Evolutionary conservation across 1,284 basidiomycete genomes (phyloP).

Genomic region (Puccinia brachypodii): DNA sequence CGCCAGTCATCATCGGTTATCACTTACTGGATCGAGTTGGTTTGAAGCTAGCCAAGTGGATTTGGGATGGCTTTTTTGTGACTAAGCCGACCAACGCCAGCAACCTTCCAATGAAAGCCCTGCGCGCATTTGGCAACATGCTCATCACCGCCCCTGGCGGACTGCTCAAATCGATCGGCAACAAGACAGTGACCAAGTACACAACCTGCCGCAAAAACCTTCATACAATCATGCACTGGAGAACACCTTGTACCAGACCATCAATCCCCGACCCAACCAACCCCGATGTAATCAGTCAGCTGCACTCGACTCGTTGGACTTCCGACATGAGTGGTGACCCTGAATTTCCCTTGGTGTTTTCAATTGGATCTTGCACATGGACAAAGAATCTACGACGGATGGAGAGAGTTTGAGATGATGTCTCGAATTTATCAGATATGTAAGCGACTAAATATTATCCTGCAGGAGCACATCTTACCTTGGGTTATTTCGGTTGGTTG

Average conservation of each 20-base stretch:
- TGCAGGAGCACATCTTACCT: neutral
- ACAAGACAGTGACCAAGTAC: conserved; percentile 47
- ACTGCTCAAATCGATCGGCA: conserved; percentile 48
- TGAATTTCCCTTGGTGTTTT: conserved; percentile 58
- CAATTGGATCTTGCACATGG: conserved; percentile 59
- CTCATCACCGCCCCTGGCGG: conserved; percentile 53
- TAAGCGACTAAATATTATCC: neutral
- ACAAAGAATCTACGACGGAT: conserved; percentile 59
- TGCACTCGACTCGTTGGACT: conserved; percentile 59
- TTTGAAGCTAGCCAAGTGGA: conserved; percentile 58
- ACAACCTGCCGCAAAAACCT: conserved; percentile 41
- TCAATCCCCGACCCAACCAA: conserved; percentile 55
- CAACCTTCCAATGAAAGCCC: conserved; percentile 54
- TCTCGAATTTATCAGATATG: conserved; percentile 58
- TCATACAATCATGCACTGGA: conserved; percentile 55
- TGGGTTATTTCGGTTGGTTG: neutral
- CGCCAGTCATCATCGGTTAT: conserved; percentile 57
- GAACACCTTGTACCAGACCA: conserved; percentile 54
- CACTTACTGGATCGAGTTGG: conserved; percentile 57
- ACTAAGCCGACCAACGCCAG: conserved; percentile 56
- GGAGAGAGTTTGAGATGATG: conserved; percentile 58
- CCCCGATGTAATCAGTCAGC: conserved; percentile 56
- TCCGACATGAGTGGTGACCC: conserved; percentile 56
- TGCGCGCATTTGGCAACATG: conserved; percentile 51
- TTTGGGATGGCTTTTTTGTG: conserved; percentile 58